Evolutionary conservation across 2,329 filamentous ascomycete genomes (phyloP), one percentile per base, ranked within the genome.

Genomic region (Dactylella cylindrospora): DNA sequence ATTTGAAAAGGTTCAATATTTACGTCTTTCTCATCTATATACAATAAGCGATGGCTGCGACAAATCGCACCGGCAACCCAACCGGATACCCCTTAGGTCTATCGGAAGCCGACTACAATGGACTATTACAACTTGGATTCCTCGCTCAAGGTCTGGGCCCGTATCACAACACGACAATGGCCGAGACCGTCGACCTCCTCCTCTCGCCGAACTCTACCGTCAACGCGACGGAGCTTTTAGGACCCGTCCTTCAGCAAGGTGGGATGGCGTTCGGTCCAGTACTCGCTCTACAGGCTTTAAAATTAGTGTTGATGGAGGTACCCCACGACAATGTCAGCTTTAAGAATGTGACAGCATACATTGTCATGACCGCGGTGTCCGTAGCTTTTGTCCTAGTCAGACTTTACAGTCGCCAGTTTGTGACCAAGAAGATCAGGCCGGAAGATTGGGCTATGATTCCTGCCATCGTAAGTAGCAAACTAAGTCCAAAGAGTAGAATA

Each of bases 391-490:
- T 64, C 2, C 35, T 64, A 13, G 50, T 55, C 7, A 36, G 59
- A 8, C 28, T 64, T 8, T 64, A 64, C 31, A 55, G 49, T 25
- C 49, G 59, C 40, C 38, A 51, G 7, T 64, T 64, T 38, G 59
- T 64, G 13, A 64, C 59, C 8, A 55, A 55, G 25, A 64, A 64
- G 39, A 64, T 64, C 28, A 36, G 59, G 10, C 43, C 49, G n/a
- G 59, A 64, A 23, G 59, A 64, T 17, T 64, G 59, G 59, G 59
- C 59, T 19, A 64, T 64, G 49, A 55, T 64, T 55, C 50, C 59
- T 13, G 59, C 59, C 2, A 32, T 55, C 10, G 59, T 64, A 33
- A 50, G 59, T 51, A 29, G 8, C 4, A 17, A n/a, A n/a, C n/a
- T n/a, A n/a, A n/a, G n/a, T n/a, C n/a, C n/a, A n/a, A n/a, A n/a